Evolutionary conservation across 768 basidiomycete species (phyloP), one percentile per base, ranked within the genome.

Genomic region (Hygrocybe coccinea): DNA sequence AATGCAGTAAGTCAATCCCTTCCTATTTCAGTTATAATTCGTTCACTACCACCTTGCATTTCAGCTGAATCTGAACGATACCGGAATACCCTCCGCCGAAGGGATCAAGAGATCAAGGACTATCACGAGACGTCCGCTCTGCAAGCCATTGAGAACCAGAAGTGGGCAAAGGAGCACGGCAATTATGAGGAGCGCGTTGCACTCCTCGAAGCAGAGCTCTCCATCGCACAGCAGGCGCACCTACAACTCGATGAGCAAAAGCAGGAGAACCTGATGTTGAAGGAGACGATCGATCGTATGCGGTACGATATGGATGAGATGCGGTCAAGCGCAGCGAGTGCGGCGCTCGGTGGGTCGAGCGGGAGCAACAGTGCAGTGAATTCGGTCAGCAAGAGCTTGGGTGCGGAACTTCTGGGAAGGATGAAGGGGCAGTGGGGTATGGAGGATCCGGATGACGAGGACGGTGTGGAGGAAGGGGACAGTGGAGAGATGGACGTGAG

Each of bases 221-320:
- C 68, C 3, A 64, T 80, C 22, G 89, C 91, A 3, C 83, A 86
- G 50, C 79, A 84, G 61, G 85, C 87, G 1, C 85, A 90, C 52
- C 79, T 76, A 0, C 80, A 84, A 56, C 79, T 97, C 36, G 91
- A 95, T 56, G 86, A 89, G 62, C 95, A 97, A 75, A 97, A 97
- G 74, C 90, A 92, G 64, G 91, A 95, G 76, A 97, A 97, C 64
- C 67, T 95, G 60, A 71, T 91, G 65, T 77, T 97, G 57, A 95
- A 95, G 67, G 95, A 97, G 76, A 97, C 94, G 1, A 97, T 97
- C 61, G 94, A 97, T 67, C 81, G 93, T 46, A 86, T 97, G 82
- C 79, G 91, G 33, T 95, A 87, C 60, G 95, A 97, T 63, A 83
- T 97, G 79, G 94, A 97, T 62, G 92, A 95, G 70, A 82, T 95